phyloP scores from a whole-genome alignment of 495 filamentous ascomycete species.

The Tuber indicum region DNA sequence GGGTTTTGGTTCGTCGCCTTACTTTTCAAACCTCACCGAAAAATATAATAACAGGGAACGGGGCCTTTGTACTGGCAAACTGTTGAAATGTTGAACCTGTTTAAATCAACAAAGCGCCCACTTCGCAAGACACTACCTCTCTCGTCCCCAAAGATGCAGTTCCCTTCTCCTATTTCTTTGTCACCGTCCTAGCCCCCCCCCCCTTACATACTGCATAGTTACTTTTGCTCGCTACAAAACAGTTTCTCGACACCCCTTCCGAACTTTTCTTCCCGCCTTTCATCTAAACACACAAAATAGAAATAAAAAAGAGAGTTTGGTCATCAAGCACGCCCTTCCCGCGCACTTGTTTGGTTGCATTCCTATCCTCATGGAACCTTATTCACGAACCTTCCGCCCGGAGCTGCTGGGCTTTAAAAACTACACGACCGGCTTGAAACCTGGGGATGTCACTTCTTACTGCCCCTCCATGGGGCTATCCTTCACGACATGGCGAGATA shows the following conservation, averaged over 20 bases:
- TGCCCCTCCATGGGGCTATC: constrained; percentile 15
- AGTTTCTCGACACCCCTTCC: not conserved
- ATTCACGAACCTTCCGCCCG: constrained; percentile 21
- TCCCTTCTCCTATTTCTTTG: constrained; percentile 26
- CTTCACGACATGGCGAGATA: constrained; percentile 26
- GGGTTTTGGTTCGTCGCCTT: not conserved
- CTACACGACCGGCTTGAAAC: constrained; percentile 7
- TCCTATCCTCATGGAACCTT: constrained; percentile 18
- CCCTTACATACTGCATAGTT: constrained; percentile 24
- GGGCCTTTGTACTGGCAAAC: constrained; percentile 5
- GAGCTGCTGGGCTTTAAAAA: constrained; percentile 24
- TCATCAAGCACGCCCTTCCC: not conserved
- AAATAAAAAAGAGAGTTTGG: not conserved
- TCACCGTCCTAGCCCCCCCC: constrained; percentile 18
- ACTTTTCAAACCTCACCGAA: not conserved
- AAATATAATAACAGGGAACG: too few relatives aligned
- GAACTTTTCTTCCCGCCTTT: not conserved
- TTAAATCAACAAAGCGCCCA: not conserved
- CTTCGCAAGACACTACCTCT: not conserved
- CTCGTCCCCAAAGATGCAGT: not conserved
- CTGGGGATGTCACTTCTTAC: constrained; percentile 21
- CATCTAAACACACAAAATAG: not conserved
- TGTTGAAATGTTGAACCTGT: not conserved
- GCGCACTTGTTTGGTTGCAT: not conserved
- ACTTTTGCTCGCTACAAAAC: not conserved